These are phyloP conservation scores for Diaporthe ilicicola DNA, from an alignment of 2,329 filamentous ascomycete genomes.

Conservation along the genomic window DNA sequence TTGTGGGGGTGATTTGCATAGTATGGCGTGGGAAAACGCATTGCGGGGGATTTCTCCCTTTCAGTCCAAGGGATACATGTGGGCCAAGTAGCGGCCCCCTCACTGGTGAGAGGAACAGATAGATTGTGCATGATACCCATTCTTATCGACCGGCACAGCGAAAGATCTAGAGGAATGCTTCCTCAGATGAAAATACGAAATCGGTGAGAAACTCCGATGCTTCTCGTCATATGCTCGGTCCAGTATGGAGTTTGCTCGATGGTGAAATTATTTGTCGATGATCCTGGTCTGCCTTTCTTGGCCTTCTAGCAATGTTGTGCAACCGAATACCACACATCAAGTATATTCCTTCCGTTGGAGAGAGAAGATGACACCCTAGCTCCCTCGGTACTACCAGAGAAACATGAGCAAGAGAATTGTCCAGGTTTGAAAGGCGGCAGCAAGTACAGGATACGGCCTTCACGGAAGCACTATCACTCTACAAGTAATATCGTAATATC, in stretches of 20 bases:
- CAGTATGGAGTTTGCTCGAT: not conserved
- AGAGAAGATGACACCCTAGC: not conserved
- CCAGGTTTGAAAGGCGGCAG: not conserved
- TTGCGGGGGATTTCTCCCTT: not conserved
- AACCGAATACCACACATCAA: too few species aligned
- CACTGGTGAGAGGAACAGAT: conserved; percentile 4
- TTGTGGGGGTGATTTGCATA: not conserved
- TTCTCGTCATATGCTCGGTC: too few species aligned
- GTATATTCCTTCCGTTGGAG: not conserved
- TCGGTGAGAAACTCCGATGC: not conserved
- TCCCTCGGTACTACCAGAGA: not conserved
- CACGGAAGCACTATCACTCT: not conserved
- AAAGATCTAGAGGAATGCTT: not conserved
- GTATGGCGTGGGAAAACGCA: not conserved
- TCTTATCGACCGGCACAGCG: not conserved
- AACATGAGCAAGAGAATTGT: too few species aligned
- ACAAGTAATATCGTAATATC: too few species aligned
- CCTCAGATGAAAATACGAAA: not conserved
- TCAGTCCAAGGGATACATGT: not conserved
- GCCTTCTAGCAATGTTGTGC: too few species aligned
- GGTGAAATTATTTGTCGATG: too few species aligned
- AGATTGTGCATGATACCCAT: conserved; percentile 27
- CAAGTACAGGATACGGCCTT: not conserved
- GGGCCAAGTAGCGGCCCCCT: not conserved
- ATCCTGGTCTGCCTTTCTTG: too few species aligned